Conservation (phyloP, 441 rosid species). For the Eruca vesicaria region DNA sequence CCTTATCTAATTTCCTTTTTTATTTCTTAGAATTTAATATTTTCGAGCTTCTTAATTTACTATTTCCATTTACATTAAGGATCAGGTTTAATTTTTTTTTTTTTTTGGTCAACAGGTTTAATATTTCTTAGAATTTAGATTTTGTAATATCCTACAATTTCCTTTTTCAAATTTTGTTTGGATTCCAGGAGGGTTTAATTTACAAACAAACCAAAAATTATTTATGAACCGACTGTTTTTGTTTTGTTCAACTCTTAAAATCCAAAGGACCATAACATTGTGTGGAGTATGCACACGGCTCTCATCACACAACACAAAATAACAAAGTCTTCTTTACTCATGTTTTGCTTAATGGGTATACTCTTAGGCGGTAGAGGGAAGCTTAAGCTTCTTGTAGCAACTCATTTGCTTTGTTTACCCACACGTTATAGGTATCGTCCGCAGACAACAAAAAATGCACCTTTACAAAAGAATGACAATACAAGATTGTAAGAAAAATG, state of each 20-base stretch:
- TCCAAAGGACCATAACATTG: too few species aligned
- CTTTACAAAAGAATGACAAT: constrained; percentile 35
- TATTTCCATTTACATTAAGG: too few species aligned
- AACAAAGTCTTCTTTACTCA: not conserved
- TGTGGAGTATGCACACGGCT: not conserved
- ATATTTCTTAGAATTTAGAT: too few species aligned
- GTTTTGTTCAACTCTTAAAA: too few species aligned
- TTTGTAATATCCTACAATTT: not conserved
- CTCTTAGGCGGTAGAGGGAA: not conserved
- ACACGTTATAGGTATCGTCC: constrained; percentile 49
- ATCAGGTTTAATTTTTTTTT: too few species aligned
- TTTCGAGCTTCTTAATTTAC: too few species aligned
- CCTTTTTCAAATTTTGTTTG: not conserved
- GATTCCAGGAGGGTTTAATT: not conserved
- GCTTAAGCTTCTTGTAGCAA: constrained; percentile 37
- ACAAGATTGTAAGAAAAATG: not conserved
- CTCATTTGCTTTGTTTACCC: constrained; percentile 74
- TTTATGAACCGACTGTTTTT: not conserved
- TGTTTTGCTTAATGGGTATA: not conserved
- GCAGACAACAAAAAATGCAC: constrained; percentile 72
- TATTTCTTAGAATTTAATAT: too few species aligned
- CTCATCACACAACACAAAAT: not conserved
- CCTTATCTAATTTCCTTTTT: too few species aligned
- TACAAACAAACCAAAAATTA: not conserved
- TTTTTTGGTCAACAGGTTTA: too few species aligned